Conservation (phyloP, 129 eudicot species). For the Tanacetum coccineum region DNA sequence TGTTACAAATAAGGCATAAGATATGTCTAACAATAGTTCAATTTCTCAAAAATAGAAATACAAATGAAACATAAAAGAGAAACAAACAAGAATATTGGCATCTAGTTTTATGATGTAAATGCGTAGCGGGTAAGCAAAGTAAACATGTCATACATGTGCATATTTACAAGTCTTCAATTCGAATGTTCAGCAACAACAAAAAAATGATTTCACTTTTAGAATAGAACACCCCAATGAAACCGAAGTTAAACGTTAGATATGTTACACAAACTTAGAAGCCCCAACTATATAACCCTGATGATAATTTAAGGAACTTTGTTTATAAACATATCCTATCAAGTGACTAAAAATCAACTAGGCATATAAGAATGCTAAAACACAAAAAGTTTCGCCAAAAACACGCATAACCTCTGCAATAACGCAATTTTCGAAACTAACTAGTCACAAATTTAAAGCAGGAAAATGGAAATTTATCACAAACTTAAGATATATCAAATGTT, state of each 20-base stretch:
- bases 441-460: too few relatives aligned
- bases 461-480: too few relatives aligned
- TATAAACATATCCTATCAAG: too few relatives aligned
- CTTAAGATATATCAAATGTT: too few relatives aligned
- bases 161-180: constrained; percentile 12
- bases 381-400: too few relatives aligned
- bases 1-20: neutral
- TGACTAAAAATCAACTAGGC: too few relatives aligned
- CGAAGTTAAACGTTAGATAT: neutral
- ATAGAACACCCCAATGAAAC: neutral
- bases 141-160: neutral
- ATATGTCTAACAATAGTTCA: neutral
- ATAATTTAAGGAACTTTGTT: too few relatives aligned
- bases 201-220: neutral
- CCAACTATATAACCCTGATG: too few relatives aligned
- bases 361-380: too few relatives aligned
- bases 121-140: constrained; percentile 19
- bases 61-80: neutral
- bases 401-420: too few relatives aligned
- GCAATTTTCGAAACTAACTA: too few relatives aligned
- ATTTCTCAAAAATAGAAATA: neutral
- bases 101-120: neutral
- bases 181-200: constrained; percentile 13
- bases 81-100: constrained; percentile 20
- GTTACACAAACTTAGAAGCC: too few relatives aligned